phyloP scores from a whole-genome alignment of 2,329 filamentous ascomycete genomes.

The Ophiostoma triangulosporum region DNA sequence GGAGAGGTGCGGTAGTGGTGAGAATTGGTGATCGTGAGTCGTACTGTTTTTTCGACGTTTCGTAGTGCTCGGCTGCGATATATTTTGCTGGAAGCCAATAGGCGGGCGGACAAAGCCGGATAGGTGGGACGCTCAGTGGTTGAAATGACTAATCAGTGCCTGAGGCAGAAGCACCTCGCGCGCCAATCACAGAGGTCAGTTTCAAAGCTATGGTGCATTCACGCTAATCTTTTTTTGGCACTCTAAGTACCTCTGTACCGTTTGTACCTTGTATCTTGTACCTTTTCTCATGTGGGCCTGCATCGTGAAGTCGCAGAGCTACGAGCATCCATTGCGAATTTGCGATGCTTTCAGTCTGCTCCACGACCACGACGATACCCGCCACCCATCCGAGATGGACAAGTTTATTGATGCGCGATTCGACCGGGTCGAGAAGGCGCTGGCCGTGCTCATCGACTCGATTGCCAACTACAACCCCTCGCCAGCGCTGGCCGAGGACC shows the following conservation, averaged over 20 bases:
- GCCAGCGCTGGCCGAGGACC: slow-evolving; percentile 49
- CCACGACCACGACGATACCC: neutral
- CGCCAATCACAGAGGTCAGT: slow-evolving; percentile 14
- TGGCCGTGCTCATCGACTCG: slow-evolving; percentile 61
- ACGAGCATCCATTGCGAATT: too few species aligned
- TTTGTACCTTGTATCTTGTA: slow-evolving; percentile 1
- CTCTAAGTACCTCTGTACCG: neutral
- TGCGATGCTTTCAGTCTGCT: neutral
- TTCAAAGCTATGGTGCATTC: slow-evolving; percentile 6
- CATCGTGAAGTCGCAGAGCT: neutral
- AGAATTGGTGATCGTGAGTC: neutral
- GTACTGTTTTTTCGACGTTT: neutral
- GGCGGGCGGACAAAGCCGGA: slow-evolving; percentile 20
- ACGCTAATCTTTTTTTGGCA: neutral
- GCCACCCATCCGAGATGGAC: slow-evolving; percentile 35
- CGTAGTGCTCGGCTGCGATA: slow-evolving; percentile 6
- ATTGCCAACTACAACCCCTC: slow-evolving; percentile 74
- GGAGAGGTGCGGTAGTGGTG: neutral
- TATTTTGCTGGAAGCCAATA: slow-evolving; percentile 16
- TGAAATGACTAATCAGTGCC: slow-evolving; percentile 1
- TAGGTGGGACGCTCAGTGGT: neutral
- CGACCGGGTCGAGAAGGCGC: slow-evolving; percentile 51
- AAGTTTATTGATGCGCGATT: slow-evolving; percentile 47
- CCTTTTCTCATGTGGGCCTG: neutral
- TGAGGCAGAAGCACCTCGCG: slow-evolving; percentile 1